Conservation (phyloP, 2,329 filamentous ascomycete species). For the Ascochyta viciae-villosae region DNA sequence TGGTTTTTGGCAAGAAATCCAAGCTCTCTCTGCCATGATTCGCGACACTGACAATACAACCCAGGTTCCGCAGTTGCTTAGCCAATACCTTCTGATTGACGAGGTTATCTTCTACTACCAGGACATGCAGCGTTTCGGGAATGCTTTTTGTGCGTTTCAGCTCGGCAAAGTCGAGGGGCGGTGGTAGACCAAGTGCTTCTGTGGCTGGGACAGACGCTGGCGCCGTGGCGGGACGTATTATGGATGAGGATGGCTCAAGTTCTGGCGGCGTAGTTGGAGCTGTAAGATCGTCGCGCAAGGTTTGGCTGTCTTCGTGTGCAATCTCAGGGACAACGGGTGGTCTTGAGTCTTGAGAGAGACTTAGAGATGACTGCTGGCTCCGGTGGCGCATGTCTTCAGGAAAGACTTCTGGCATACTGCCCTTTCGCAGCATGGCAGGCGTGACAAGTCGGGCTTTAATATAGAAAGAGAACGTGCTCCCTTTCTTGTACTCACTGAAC, state of each 20-base stretch:
- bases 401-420: constrained; percentile 25
- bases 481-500: constrained; percentile 26
- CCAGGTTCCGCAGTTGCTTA: constrained; percentile 48
- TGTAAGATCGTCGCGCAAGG: constrained; percentile 2
- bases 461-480: constrained; percentile 45
- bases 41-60: constrained; percentile 48
- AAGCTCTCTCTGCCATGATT: constrained; percentile 50
- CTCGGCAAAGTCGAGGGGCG: constrained; percentile 13
- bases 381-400: constrained; percentile 34
- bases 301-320: not conserved
- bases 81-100: constrained; percentile 52
- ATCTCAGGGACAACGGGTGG: constrained; percentile 1
- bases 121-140: constrained; percentile 29
- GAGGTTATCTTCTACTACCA: constrained; percentile 50
- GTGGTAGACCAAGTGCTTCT: constrained; percentile 12
- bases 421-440: constrained; percentile 20
- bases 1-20: constrained; percentile 40
- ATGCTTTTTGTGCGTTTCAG: constrained; percentile 17
- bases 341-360: constrained; percentile 2
- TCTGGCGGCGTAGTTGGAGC: not conserved
- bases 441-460: constrained; percentile 32
- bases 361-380: constrained; percentile 10
- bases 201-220: not conserved
- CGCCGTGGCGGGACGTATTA: not conserved
- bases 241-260: not conserved